These are phyloP conservation scores for Boletus nobilissimus DNA, from an alignment of 1,284 basidiomycete genomes.

Conservation along the genomic window DNA sequence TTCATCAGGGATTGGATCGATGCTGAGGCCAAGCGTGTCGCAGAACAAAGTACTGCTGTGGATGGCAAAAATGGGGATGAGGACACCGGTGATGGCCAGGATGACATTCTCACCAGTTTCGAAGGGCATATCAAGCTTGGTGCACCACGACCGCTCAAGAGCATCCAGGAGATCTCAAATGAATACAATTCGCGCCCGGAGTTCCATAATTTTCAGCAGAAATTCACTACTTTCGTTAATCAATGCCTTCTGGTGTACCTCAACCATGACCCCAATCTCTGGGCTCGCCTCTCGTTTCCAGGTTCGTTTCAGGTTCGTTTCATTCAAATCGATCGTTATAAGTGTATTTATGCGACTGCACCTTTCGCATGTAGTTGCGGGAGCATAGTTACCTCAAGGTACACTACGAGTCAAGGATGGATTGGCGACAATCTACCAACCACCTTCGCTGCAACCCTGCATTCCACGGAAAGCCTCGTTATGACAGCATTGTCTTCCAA, in stretches of 20 bases:
- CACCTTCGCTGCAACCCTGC: background rate
- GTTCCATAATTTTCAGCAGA: background rate
- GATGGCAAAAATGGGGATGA: background rate
- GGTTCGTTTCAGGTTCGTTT: too few relatives aligned
- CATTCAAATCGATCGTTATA: background rate
- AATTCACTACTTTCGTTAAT: background rate
- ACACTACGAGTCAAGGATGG: background rate
- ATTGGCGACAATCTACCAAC: background rate
- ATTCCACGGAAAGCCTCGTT: background rate
- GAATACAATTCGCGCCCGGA: too few relatives aligned
- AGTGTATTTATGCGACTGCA: too few relatives aligned
- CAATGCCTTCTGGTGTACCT: too few relatives aligned
- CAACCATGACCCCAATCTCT: background rate
- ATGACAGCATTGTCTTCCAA: background rate
- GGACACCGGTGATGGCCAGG: background rate
- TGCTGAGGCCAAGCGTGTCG: background rate
- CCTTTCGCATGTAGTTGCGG: too few relatives aligned
- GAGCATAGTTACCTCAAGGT: background rate
- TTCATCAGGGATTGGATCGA: background rate
- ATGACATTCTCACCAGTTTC: background rate
- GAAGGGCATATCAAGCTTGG: accelerated
- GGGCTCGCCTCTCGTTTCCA: background rate
- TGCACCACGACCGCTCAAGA: background rate
- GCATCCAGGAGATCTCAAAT: background rate
- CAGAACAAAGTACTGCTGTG: background rate